Evolutionary conservation across 176 grass and related monocot species (phyloP), one percentile per base, ranked within the genome.

Genomic region (Typha latifolia): DNA sequence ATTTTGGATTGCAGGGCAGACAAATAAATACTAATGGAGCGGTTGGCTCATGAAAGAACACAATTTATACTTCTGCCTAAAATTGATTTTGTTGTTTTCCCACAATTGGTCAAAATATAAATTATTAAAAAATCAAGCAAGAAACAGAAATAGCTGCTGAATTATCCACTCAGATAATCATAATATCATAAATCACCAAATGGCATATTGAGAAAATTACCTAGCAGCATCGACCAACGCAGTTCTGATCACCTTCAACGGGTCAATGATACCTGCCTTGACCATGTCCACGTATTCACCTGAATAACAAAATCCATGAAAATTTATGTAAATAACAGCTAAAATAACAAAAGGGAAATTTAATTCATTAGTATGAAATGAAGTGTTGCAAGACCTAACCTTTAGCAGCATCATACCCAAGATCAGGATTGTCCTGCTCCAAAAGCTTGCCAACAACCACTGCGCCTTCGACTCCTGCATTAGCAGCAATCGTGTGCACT

Each of bases 231-330:
- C 94, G 69, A 93, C 86, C 74, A 99, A 84, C 0, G 94, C 94
- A 83, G 94, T 99, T 81, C 94, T 90, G 47, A 99, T 99, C 43
- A 99, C 94, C 72, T 99, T 99, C 64, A 99, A 83, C 4, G 94
- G 89, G 19, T 99, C 94, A n/a, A 99, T 90, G 63, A 99, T 99
- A 79, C 94, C 94, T 0, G 81, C 78, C 73, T 99, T 99, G 5
- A 99, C 89, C 94, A 99, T 93, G 76, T 99, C 94, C 1, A 99
- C 89, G 16, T 99, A 99, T 63, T 99, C 94, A 16, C 81, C 94
- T 99, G 64, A 0, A 66, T 16, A 70, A 10, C 10, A 27, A 51
- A 47, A 47, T 31, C 43, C 62, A 74, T n/a, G n/a, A 8, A 59
- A 57, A 59, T 12, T 19, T 59, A 59, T 59, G 16, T 14, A 59